Conservation (phyloP, 768 basidiomycete species). For the Lactifluus rugatus region DNA sequence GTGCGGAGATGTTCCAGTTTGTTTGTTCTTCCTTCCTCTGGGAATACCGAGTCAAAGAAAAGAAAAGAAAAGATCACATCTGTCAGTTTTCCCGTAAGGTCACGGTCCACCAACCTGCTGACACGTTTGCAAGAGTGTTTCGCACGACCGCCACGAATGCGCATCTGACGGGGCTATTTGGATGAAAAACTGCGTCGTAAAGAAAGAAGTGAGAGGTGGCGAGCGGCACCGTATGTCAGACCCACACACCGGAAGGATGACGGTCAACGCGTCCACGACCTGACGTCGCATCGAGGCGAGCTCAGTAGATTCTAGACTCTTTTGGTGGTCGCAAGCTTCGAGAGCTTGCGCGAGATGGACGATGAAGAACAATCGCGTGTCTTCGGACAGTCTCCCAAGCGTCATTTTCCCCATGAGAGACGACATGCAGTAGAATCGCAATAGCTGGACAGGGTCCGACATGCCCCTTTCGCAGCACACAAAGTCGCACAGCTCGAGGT, state of each 20-base stretch:
- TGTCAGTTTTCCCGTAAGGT: constrained; percentile 3
- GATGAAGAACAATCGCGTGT: constrained; percentile 39
- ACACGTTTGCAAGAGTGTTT: constrained; percentile 37
- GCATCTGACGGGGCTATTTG: constrained; percentile 24
- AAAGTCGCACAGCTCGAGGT: constrained; percentile 38
- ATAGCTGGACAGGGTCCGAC: constrained; percentile 36
- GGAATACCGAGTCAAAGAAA: not conserved
- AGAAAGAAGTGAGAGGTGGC: not conserved
- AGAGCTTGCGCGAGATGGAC: constrained; percentile 37
- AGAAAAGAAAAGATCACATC: not conserved
- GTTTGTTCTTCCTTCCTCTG: constrained; percentile 14
- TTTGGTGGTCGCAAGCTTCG: constrained; percentile 29
- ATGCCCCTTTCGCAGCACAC: constrained; percentile 34
- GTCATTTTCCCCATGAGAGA: constrained; percentile 36
- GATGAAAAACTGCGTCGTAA: constrained; percentile 26
- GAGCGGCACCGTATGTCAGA: not conserved
- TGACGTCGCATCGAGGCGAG: constrained; percentile 34
- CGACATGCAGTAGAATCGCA: constrained; percentile 42
- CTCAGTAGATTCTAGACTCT: constrained; percentile 25
- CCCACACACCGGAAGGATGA: constrained; percentile 38
- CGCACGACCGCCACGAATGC: constrained; percentile 31
- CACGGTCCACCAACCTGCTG: constrained; percentile 27
- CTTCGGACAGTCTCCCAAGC: constrained; percentile 35
- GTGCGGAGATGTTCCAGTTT: constrained; percentile 10
- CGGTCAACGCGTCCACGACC: constrained; percentile 41